Conservation (phyloP, 805 yeast genomes). For the Candida easanensis region DNA sequence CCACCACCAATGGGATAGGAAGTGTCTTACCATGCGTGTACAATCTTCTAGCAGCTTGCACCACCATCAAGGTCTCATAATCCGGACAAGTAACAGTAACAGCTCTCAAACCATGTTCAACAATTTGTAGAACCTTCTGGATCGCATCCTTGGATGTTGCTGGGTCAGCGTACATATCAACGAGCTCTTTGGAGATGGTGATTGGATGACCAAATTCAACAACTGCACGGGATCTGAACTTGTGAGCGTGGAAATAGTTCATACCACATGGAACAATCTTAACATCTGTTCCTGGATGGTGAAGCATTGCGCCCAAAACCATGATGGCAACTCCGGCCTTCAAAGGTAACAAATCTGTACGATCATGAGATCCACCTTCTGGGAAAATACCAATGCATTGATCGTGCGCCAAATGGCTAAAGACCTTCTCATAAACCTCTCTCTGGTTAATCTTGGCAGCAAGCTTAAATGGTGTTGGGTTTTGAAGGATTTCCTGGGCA, state of each 20-base stretch:
- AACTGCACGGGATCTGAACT: conserved; percentile 92
- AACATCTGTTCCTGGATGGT: conserved; percentile 71
- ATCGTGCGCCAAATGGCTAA: conserved; percentile 75
- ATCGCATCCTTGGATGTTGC: conserved; percentile 68
- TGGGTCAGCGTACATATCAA: conserved; percentile 60
- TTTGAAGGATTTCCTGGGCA: conserved; percentile 40
- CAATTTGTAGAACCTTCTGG: conserved; percentile 64
- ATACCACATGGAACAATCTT: conserved; percentile 95
- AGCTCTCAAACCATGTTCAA: conserved; percentile 75
- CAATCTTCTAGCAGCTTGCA: conserved; percentile 90
- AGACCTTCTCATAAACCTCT: conserved; percentile 78
- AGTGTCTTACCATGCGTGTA: conserved; percentile 74
- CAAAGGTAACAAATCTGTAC: conserved; percentile 85
- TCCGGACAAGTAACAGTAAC: conserved; percentile 94
- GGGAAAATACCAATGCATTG: conserved; percentile 92
- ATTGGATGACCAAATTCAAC: conserved; percentile 93
- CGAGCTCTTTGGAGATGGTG: conserved; percentile 57
- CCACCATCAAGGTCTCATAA: conserved; percentile 89
- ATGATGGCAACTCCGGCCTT: conserved; percentile 97
- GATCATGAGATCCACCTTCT: conserved; percentile 97
- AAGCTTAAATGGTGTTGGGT: conserved; percentile 59
- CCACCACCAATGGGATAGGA: conserved; percentile 82
- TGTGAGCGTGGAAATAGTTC: conserved; percentile 96
- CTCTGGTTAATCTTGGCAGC: conserved; percentile 89
- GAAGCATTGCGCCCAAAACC: conserved; percentile 93